phyloP scores from a whole-genome alignment of 2,329 filamentous ascomycete species.

The Drechslerella coelobrocha region DNA sequence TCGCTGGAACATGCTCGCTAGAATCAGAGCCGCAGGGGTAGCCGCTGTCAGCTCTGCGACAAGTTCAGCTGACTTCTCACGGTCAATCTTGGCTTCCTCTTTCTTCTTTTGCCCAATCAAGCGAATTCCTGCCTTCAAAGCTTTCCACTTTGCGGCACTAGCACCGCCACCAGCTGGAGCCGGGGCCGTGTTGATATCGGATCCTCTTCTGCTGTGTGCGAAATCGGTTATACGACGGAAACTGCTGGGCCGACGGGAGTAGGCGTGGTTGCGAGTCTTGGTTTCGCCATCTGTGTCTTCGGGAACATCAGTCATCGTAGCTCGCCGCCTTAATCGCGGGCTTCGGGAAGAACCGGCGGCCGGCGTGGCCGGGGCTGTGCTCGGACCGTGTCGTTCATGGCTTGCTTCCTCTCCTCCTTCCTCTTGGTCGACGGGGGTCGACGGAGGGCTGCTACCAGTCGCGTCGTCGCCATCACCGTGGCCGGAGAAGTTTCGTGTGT shows the following conservation, averaged over 20 bases:
- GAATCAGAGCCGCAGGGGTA: slow-evolving; percentile 87
- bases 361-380: slow-evolving; percentile 36
- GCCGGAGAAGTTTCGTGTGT: slow-evolving; percentile 33
- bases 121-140: slow-evolving; percentile 88
- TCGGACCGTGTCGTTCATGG: slow-evolving; percentile 19
- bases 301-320: slow-evolving; percentile 62
- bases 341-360: slow-evolving; percentile 8
- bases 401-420: slow-evolving; percentile 42
- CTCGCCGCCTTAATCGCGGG: slow-evolving; percentile 56
- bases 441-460: slow-evolving; percentile 21
- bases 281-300: slow-evolving; percentile 55
- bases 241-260: slow-evolving; percentile 52
- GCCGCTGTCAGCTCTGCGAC: slow-evolving; percentile 94
- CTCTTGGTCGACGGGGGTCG: slow-evolving; percentile 37
- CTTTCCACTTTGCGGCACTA: slow-evolving; percentile 84
- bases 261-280: slow-evolving; percentile 25
- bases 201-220: slow-evolving; percentile 57
- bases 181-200: slow-evolving; percentile 52
- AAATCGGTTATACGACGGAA: slow-evolving; percentile 62
- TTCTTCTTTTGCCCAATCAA: slow-evolving; percentile 76
- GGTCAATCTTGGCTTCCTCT: slow-evolving; percentile 83
- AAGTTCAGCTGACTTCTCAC: slow-evolving; percentile 91
- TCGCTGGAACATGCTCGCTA: slow-evolving; percentile 96
- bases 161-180: slow-evolving; percentile 59
- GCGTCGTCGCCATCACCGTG: slow-evolving; percentile 26